Conservation (phyloP, 805 yeast species). For the Debaryomyces castellii region DNA sequence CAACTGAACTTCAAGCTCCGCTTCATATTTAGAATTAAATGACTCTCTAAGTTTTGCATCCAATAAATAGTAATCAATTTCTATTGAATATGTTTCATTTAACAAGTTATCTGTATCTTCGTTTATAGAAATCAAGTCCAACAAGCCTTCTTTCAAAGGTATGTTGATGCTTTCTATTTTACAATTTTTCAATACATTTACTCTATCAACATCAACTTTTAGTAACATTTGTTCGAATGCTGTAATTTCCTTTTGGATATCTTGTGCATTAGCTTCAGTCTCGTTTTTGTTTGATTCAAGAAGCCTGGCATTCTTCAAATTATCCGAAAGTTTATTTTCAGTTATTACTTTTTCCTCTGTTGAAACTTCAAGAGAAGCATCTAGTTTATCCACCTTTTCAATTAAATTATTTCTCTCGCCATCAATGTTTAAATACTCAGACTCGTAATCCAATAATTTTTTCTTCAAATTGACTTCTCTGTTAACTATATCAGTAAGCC, state of each 20-base stretch:
- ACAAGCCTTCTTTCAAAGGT: slow-evolving; percentile 61
- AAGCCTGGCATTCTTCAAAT: slow-evolving; percentile 28
- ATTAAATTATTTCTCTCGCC: slow-evolving; percentile 30
- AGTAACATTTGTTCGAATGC: slow-evolving; percentile 54
- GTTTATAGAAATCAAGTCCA: slow-evolving; percentile 62
- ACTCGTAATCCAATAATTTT: slow-evolving; percentile 37
- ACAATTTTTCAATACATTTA: slow-evolving; percentile 64
- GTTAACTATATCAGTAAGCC: slow-evolving; percentile 48
- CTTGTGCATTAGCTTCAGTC: slow-evolving; percentile 27
- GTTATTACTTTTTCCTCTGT: slow-evolving; percentile 16
- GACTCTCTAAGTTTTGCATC: slow-evolving; percentile 43
- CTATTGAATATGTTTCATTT: slow-evolving; percentile 46
- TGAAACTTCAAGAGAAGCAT: slow-evolving; percentile 28
- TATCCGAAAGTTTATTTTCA: slow-evolving; percentile 10
- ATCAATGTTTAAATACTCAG: slow-evolving; percentile 27
- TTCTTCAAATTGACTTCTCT: slow-evolving; percentile 46
- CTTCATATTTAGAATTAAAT: slow-evolving; percentile 38
- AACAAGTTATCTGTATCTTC: slow-evolving; percentile 39
- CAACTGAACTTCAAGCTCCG: slow-evolving; percentile 29
- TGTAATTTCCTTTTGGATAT: slow-evolving; percentile 31
- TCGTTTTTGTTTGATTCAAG: slow-evolving; percentile 38
- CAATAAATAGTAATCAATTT: slow-evolving; percentile 53
- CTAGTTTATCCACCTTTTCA: slow-evolving; percentile 19
- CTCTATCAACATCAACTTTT: slow-evolving; percentile 53
- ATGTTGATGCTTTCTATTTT: slow-evolving; percentile 67